Evolutionary conservation across 139 green algal genomes (phyloP), one percentile per base, ranked within the genome.

Genomic region (Asterochloris sp.): DNA sequence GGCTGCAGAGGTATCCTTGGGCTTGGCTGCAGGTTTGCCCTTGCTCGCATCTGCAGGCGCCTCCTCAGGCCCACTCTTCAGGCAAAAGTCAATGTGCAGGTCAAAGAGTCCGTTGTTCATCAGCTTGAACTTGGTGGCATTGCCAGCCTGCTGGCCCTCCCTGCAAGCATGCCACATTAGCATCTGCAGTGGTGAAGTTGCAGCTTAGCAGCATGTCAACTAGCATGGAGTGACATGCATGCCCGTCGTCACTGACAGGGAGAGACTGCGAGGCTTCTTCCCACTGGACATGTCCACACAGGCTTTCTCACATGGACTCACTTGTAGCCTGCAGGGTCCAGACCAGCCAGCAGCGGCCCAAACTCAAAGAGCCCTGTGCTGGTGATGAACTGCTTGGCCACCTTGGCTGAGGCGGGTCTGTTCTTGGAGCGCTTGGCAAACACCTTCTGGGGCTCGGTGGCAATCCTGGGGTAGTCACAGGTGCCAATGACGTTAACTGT

Each of bases 51-150:
- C 60, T 26, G 54, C 60, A 24, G 76, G 67, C n/a, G 47, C 76
- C 23, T 61, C 60, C 21, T 14, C n/a, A 38, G 76, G 76, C 60
- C 68, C 61, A 21, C 78, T 82, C 85, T 92, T 92, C 26, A 95
- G 85, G 74, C 60, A 78, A 82, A 94, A 94, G 66, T 89, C 81
- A 0, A 91, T 90, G 61, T 91, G 79, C 60, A 91, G 76, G 63
- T 91, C 84, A 78, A 95, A 95, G 62, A 94, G 82, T 29, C 93
- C 93, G 83, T 91, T 93, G 89, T 96, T 96, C 38, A 89, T 93
- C 88, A 96, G 95, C 68, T 91, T 88, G 28, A 96, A 81, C 82
- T 87, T 86, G 61, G 89, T 87, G 2, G 80, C 88, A 84, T 96
- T 90, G 68, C 92, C 89, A 12, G 86, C 86, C 66, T 94, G 88